A percentile compares a stretch with the other conserved stretches of the same genome.
phyloP scores from a whole-genome alignment of 352 stramenopile genomes.

The Aphanomyces invadans region DNA sequence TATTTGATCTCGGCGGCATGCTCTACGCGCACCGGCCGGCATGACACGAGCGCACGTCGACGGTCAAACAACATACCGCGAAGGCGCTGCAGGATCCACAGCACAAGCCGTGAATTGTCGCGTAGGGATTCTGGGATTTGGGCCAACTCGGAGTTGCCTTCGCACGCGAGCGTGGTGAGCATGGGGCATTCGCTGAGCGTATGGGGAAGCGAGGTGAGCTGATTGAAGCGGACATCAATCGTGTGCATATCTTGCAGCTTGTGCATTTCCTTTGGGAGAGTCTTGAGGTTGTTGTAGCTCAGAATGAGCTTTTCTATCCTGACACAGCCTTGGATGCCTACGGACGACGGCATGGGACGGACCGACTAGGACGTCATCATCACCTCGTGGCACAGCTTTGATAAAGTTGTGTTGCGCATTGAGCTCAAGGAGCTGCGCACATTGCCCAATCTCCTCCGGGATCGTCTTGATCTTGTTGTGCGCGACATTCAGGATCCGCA shows the following conservation, averaged over 20 bases:
- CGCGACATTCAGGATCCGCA: slow-evolving; percentile 52
- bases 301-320: slow-evolving; percentile 58
- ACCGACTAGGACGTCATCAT: no score
- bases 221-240: slow-evolving; percentile 65
- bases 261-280: slow-evolving; percentile 44
- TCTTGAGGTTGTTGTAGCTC: slow-evolving; percentile 55
- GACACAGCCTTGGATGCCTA: slow-evolving; percentile 58
- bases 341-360: no score
- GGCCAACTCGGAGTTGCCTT: slow-evolving; percentile 46
- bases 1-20: slow-evolving; percentile 52
- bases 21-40: no score
- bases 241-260: slow-evolving; percentile 44
- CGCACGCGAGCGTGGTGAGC: slow-evolving; percentile 46
- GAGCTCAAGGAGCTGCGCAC: slow-evolving; percentile 58
- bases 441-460: slow-evolving; percentile 44
- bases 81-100: slow-evolving; percentile 73
- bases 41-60: no score
- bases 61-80: no score
- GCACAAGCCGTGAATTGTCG: slow-evolving; percentile 58
- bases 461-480: slow-evolving; percentile 56
- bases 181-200: slow-evolving; percentile 58
- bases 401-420: slow-evolving; percentile 63
- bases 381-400: slow-evolving; percentile 40
- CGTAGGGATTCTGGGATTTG: slow-evolving; percentile 61
- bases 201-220: slow-evolving; percentile 56